Evolutionary conservation across 129 eudicot species (phyloP).

Genomic region (Artemisia argyi): DNA sequence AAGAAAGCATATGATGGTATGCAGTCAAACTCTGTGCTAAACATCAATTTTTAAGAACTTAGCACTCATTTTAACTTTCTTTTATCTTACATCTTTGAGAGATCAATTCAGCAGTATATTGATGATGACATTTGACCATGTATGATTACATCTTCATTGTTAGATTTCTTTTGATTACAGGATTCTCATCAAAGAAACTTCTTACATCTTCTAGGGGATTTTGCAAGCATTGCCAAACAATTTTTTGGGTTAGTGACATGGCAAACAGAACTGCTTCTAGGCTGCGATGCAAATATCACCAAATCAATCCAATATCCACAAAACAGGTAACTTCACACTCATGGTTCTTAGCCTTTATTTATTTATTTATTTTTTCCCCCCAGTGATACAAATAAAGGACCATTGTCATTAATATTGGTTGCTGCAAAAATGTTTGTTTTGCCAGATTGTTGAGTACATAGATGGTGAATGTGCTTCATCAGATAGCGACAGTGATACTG

Average conservation of each 20-base stretch:
- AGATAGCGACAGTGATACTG: slow-evolving; percentile 68
- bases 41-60: background rate
- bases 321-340: slow-evolving; percentile 41
- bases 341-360: background rate
- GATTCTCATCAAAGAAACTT: slow-evolving; percentile 36
- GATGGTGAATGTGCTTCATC: slow-evolving; percentile 41
- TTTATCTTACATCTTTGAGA: background rate
- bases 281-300: slow-evolving; percentile 37
- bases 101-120: background rate
- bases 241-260: slow-evolving; percentile 61
- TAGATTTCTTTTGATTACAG: slow-evolving; percentile 34
- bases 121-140: background rate
- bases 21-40: background rate
- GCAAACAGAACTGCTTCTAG: slow-evolving; percentile 16
- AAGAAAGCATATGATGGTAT: slow-evolving; percentile 59
- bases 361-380: too few relatives aligned
- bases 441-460: slow-evolving; percentile 64
- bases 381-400: too few relatives aligned
- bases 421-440: slow-evolving; percentile 4
- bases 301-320: slow-evolving; percentile 47
- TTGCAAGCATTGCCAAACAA: slow-evolving; percentile 53
- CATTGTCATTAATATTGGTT: background rate
- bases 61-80: background rate
- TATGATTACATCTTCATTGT: background rate
- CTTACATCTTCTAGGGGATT: slow-evolving; percentile 55